Percentiles rank a stretch among this genome's conserved stretches.
phyloP scores from a whole-genome alignment of 2,329 filamentous ascomycete genomes.

The Rachicladosporium sp. region DNA sequence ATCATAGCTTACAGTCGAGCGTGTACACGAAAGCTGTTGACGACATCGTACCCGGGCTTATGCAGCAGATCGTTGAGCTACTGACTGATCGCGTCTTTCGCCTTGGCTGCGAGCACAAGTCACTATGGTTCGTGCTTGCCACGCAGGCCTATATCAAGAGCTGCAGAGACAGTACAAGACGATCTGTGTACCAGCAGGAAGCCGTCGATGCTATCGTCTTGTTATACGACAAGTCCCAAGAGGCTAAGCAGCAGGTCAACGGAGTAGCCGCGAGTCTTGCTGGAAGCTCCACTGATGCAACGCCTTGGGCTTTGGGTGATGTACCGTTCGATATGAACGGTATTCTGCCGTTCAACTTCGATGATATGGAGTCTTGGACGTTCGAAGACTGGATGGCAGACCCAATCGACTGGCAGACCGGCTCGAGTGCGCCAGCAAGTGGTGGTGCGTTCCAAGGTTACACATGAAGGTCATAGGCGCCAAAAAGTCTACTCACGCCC shows the following conservation, averaged over 20 bases:
- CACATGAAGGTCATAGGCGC: too few relatives aligned
- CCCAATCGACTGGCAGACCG: slow-evolving; percentile 6
- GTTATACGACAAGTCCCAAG: slow-evolving; percentile 17
- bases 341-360: slow-evolving; percentile 13
- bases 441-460: too few relatives aligned
- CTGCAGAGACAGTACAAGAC: slow-evolving; percentile 13
- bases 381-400: slow-evolving; percentile 20
- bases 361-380: slow-evolving; percentile 21
- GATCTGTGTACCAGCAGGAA: slow-evolving; percentile 19
- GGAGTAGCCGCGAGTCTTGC: background rate
- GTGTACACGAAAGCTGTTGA: background rate
- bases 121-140: slow-evolving; percentile 20
- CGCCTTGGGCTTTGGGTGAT: too few relatives aligned
- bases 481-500: too few relatives aligned
- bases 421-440: too few relatives aligned
- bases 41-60: background rate
- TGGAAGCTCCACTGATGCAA: too few relatives aligned
- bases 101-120: slow-evolving; percentile 18
- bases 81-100: slow-evolving; percentile 18
- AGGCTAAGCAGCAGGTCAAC: background rate
- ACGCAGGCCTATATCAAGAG: slow-evolving; percentile 16
- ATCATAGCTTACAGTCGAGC: background rate
- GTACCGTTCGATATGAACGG: slow-evolving; percentile 1
- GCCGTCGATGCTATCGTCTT: slow-evolving; percentile 18
- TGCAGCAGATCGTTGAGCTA: slow-evolving; percentile 13